A percentile compares a stretch with the other conserved stretches of the same genome.
Conservation (phyloP, 2,329 filamentous ascomycete species). For the Tympanopsis confertula region DNA sequence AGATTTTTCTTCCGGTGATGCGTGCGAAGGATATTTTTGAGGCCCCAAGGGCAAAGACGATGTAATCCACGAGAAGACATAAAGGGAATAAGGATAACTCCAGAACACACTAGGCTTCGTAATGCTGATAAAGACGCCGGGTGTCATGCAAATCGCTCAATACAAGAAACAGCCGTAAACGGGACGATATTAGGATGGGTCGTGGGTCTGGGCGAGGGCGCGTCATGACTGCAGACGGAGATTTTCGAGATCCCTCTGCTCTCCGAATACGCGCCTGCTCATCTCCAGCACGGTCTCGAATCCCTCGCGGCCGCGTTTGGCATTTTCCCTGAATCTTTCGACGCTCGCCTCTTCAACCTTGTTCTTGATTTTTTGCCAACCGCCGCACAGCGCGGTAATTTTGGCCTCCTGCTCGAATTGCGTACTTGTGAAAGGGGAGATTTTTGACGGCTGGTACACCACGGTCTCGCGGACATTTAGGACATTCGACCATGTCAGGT, state of each 20-base stretch:
- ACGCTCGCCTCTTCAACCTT: constrained; percentile 88
- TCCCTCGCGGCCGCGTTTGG: constrained; percentile 77
- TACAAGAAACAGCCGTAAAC: no score
- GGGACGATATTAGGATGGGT: no score
- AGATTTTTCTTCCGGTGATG: no score
- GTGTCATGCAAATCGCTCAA: no score
- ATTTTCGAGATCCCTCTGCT: constrained; percentile 62
- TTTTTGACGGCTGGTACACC: constrained; percentile 56
- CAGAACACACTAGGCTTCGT: no score
- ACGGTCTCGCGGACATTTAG: constrained; percentile 89
- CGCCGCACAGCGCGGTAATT: constrained; percentile 87
- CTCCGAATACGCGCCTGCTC: constrained; percentile 80
- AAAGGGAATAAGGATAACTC: no score
- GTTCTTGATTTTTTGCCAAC: constrained; percentile 95
- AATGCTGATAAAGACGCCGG: no score
- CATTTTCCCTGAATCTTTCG: constrained; percentile 83
- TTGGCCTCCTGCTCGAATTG: constrained; percentile 81
- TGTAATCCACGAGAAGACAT: no score
- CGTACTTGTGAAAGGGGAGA: constrained; percentile 45
- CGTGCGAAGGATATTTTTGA: no score
- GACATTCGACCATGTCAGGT: constrained; percentile 85
- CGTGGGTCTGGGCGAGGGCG: no score
- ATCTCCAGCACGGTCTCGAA: constrained; percentile 92
- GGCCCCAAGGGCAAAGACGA: no score
- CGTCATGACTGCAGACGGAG: constrained; percentile 8